These are phyloP conservation scores for Cystofilobasidium macerans DNA, from an alignment of 768 basidiomycete genomes.

Conservation along the genomic window DNA sequence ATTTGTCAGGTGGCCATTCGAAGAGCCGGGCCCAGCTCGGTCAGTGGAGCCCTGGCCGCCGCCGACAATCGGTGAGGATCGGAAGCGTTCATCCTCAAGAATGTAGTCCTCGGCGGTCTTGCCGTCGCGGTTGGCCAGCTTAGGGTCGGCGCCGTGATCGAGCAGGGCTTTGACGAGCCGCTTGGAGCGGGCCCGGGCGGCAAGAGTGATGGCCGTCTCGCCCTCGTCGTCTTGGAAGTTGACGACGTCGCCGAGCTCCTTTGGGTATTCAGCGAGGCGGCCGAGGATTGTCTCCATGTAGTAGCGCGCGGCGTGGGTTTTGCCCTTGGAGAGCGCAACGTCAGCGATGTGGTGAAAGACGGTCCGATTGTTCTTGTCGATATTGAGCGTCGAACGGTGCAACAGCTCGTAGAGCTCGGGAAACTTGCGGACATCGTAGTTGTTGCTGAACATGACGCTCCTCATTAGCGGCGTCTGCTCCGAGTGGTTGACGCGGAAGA, in stretches of 20 bases:
- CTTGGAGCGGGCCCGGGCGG: constrained; percentile 88
- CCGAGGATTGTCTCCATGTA: constrained; percentile 94
- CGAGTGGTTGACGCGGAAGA: constrained; percentile 89
- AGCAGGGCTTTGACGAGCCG: constrained; percentile 89
- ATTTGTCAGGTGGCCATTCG: constrained; percentile 5
- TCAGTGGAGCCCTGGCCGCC: constrained; percentile 37
- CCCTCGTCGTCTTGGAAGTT: constrained; percentile 99
- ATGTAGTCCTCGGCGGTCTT: constrained; percentile 99
- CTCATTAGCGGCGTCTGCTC: constrained; percentile 98
- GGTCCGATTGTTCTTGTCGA: constrained; percentile 93
- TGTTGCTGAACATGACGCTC: constrained; percentile 98
- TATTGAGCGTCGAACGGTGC: constrained; percentile 96
- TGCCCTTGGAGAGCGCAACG: constrained; percentile 92
- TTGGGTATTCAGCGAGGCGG: constrained; percentile 81
- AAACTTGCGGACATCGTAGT: constrained; percentile 98
- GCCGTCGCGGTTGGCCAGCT: constrained; percentile 83
- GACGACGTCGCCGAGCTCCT: constrained; percentile 92
- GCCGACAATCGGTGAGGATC: constrained; percentile 73
- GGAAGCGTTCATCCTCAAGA: constrained; percentile 92
- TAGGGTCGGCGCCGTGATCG: constrained; percentile 92
- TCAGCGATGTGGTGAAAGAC: constrained; percentile 98
- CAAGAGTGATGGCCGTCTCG: constrained; percentile 92
- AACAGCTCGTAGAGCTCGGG: constrained; percentile 92
- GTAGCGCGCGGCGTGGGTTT: constrained; percentile 93
- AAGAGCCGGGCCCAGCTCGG: neutral